These are phyloP conservation scores for Poa pratensis DNA, from an alignment of 176 grass and related monocot species.

Conservation along the genomic window DNA sequence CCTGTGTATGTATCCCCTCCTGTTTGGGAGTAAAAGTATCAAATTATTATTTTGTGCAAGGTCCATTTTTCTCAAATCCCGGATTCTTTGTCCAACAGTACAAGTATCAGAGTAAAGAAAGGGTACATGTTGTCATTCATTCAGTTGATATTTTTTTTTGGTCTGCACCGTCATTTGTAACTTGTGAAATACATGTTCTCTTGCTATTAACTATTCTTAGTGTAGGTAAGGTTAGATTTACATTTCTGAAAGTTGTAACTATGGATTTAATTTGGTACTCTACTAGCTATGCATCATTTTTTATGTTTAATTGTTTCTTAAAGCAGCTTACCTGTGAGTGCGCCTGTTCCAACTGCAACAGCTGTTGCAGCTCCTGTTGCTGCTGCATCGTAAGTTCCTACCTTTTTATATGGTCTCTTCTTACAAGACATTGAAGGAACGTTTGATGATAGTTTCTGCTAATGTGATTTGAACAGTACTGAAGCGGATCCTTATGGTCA, in stretches of 20 bases:
- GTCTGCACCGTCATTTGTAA: slow-evolving; percentile 13
- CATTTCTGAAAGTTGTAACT: not conserved
- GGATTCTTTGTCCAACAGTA: not conserved
- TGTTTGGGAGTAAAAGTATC: not conserved
- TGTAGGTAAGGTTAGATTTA: not conserved
- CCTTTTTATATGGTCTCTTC: slow-evolving; percentile 3
- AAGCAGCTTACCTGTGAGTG: slow-evolving; percentile 57
- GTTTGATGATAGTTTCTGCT: slow-evolving; percentile 15
- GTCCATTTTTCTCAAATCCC: not conserved
- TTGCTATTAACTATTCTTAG: slow-evolving; percentile 2
- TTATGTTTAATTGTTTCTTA: slow-evolving; percentile 8
- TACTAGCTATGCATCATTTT: slow-evolving; percentile 33
- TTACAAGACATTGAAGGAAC: not conserved
- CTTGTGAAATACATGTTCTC: not conserved
- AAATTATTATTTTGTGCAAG: slow-evolving; percentile 4
- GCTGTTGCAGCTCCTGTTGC: slow-evolving; percentile 59
- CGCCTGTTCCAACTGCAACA: slow-evolving; percentile 53
- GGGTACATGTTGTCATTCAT: not conserved
- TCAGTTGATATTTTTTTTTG: not conserved
- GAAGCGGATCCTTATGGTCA: slow-evolving; percentile 68
- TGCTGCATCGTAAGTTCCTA: slow-evolving; percentile 45
- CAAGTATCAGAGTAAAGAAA: not conserved
- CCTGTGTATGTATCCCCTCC: slow-evolving; percentile 34
- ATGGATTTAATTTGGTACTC: not conserved
- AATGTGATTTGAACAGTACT: slow-evolving; percentile 52